Conservation (phyloP, 2,329 filamentous ascomycete genomes). For the Hymenoscyphus linearis region DNA sequence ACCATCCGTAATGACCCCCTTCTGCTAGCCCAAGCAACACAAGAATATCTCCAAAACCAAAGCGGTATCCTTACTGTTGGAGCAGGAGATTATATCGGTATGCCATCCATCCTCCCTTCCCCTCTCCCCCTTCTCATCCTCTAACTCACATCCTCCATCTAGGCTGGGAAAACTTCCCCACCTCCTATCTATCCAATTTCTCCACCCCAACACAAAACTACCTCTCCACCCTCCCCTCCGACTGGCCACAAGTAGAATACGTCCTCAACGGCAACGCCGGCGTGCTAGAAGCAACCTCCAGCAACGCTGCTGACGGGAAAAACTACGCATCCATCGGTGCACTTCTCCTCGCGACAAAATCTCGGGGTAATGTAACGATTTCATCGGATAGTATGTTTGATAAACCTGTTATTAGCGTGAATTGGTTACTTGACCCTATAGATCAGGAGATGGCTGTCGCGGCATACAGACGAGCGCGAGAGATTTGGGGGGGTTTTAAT, state of each 20-base stretch:
- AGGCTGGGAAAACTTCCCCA: conserved; percentile 8
- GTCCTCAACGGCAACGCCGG: not conserved
- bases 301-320: conserved; percentile 30
- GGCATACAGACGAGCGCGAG: conserved; percentile 37
- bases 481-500: conserved; percentile 13
- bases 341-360: conserved; percentile 35
- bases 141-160: not conserved
- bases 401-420: conserved; percentile 39
- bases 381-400: conserved; percentile 29
- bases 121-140: no score
- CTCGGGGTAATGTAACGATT: conserved; percentile 39
- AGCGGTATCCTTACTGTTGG: not conserved
- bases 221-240: conserved; percentile 1
- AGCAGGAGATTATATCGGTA: not conserved
- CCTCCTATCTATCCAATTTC: not conserved
- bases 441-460: conserved; percentile 41
- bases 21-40: not conserved
- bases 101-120: no score
- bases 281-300: conserved; percentile 11
- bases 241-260: conserved; percentile 10
- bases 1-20: not conserved
- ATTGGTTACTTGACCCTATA: conserved; percentile 38
- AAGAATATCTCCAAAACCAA: not conserved
- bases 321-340: conserved; percentile 32
- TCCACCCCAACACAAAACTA: not conserved